Base-by-base conservation (phyloP, 257 asterid genomes). In the Agastache rugosa region DNA sequence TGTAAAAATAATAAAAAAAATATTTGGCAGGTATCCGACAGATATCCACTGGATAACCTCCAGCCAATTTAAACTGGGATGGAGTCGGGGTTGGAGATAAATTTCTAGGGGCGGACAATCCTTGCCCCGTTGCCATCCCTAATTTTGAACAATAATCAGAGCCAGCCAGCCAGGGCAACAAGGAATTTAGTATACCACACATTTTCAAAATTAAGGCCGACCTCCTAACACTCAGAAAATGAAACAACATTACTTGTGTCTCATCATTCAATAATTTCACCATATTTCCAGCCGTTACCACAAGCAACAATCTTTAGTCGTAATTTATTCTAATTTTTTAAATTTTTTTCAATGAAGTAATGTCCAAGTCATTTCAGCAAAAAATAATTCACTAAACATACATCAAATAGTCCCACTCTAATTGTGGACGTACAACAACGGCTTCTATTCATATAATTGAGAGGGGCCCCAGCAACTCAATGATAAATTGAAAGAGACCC, bases 391-490 rank as follows among this genome's bases (percentile, higher is more conserved):
- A 9, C 17, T 25, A 12, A 12, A 69, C 61, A 47, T 27, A 59
- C 71, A 61, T 19, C 29, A 60, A 58, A n/a, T 54, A 34, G 12
- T 53, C 22, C 16, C 27, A 70, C 68, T 31, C 20, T 20, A 61
- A 48, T 63, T 35, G 61, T 25, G 66, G 39, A 50, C 79, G 17
- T 71, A 58, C 61, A 61, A 74, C 58, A 39, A 54, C 72, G 14
- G 51, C 71, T 31, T 58, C 66, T 45, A 75, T 60, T 65, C 72
- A 25, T 48, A 66, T 72, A 65, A 55, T 67, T 61, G 29, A 48
- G 73, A 17, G 75, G 80, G 67, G 60, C 72, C 64, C 48, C 67
- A 68, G 47, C 75, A 58, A 62, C 69, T 71, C 63, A 50, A 75
- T 47, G 10, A 55, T 44, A 69, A 35, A 74, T 54, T 44, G 50